Evolutionary conservation across 202 grass and related monocot species (phyloP).

Genomic region (Schoenoplectus tabernaemontani): DNA sequence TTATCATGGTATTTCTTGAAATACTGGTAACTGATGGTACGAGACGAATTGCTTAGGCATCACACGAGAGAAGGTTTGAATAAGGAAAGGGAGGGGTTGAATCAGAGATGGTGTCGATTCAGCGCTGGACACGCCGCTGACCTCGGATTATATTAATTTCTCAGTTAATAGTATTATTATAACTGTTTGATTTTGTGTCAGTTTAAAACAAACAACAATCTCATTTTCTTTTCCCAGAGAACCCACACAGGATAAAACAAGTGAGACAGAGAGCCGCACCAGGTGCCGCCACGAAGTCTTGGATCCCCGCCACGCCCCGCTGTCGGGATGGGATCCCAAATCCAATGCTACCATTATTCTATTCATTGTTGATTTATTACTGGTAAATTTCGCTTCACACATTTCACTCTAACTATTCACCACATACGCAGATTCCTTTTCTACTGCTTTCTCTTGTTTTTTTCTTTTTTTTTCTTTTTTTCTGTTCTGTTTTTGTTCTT

Average conservation of each 20-base stretch:
- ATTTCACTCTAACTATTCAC: neutral
- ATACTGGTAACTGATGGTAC: neutral
- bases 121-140: slow-evolving; percentile 19
- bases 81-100: too few species aligned
- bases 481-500: too few species aligned
- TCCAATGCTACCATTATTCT: neutral
- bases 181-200: neutral
- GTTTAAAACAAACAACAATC: neutral
- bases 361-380: neutral
- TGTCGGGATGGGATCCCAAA: slow-evolving; percentile 5
- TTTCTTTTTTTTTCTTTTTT: too few species aligned
- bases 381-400: neutral
- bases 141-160: neutral
- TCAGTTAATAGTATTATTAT: neutral
- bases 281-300: neutral
- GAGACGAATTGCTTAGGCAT: neutral
- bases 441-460: too few species aligned
- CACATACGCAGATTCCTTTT: too few species aligned
- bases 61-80: neutral
- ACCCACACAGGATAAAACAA: neutral
- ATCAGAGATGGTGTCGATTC: too few species aligned
- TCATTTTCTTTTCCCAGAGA: neutral
- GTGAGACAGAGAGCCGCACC: neutral
- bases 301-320: slow-evolving; percentile 1
- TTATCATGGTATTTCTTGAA: neutral